Evolutionary conservation across 1,139 yeast genomes (phyloP), one percentile per base, ranked within the genome.

Genomic region (Kodamaea anthophila): DNA sequence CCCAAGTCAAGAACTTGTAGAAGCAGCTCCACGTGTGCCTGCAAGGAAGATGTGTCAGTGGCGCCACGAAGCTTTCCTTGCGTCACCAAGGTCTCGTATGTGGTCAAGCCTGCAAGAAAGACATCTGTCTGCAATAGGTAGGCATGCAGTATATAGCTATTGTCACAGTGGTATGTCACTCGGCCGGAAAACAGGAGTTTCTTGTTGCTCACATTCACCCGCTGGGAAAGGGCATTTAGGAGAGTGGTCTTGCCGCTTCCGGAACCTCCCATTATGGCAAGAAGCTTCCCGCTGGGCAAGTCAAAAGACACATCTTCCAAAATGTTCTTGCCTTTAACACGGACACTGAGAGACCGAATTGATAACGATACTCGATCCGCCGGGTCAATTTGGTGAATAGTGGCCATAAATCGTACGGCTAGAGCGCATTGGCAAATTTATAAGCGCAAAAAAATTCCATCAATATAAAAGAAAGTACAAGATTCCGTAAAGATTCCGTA

Each of bases 191-290:
- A 65, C 3, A 34, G 29, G 18, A 66, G 47, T 15, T 46, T 51
- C 26, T 53, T 55, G 34, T 61, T 58, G 25, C 40, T 45, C 3
- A 52, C 49, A 29, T 61, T 64, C 3, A 77, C 66, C 35, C 88
- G 54, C 28, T 76, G 70, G 0, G 94, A 85, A 36, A 86, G 54
- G 1, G 77, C 74, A 44, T 86, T 85, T 19, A 86, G 59, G 23
- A 86, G 51, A 0, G 95, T 83, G 0, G 95, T 86, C 47, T 86
- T 86, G 4, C 95, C 95, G 5, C 87, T 75, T 0, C 95, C 95
- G 0, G 93, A 78, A 0, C 93, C 88, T 3, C 94, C 94, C 60
- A 82, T 70, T 16, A 83, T 78, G 4, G 91, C 91, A 57, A 80
- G 66, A 40, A 72, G 55, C 28, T 68, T 61, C 22, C 73, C 77